phyloP scores from a whole-genome alignment of 2,329 filamentous ascomycete species.

The Massarina eburnea region DNA sequence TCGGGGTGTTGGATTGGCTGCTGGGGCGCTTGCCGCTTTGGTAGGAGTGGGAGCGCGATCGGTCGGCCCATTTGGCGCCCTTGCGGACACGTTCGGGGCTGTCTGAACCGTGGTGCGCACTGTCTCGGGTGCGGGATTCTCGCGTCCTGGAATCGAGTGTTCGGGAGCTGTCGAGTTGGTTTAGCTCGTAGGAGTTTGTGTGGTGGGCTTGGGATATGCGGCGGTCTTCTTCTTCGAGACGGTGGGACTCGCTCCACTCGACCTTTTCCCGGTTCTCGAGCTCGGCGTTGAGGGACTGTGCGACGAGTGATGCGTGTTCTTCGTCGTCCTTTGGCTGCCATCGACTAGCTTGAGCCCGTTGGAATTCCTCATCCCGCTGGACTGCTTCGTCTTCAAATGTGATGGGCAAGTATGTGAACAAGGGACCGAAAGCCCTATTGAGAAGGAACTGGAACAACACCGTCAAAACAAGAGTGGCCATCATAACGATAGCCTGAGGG shows the following conservation, averaged over 20 bases:
- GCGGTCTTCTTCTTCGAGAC: slow-evolving; percentile 29
- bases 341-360: slow-evolving; percentile 71
- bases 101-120: slow-evolving; percentile 9
- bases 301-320: slow-evolving; percentile 41
- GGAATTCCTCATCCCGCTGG: slow-evolving; percentile 85
- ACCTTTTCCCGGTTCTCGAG: slow-evolving; percentile 31
- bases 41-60: slow-evolving; percentile 30
- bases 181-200: slow-evolving; percentile 31
- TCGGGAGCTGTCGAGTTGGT: slow-evolving; percentile 24
- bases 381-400: slow-evolving; percentile 95
- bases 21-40: slow-evolving; percentile 7
- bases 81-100: slow-evolving; percentile 22
- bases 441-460: slow-evolving; percentile 76
- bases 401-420: slow-evolving; percentile 88
- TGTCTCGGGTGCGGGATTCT: slow-evolving; percentile 2
- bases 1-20: not conserved
- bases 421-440: slow-evolving; percentile 79
- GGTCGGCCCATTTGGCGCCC: slow-evolving; percentile 31
- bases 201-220: slow-evolving; percentile 15
- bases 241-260: slow-evolving; percentile 37
- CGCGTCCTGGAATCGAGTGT: too few relatives aligned
- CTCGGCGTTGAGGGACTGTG: slow-evolving; percentile 34
- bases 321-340: slow-evolving; percentile 63
- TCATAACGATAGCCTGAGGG: slow-evolving; percentile 82
- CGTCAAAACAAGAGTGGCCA: slow-evolving; percentile 71